phyloP scores from a whole-genome alignment of 2,329 filamentous ascomycete genomes.

The Colletotrichum melonis region DNA sequence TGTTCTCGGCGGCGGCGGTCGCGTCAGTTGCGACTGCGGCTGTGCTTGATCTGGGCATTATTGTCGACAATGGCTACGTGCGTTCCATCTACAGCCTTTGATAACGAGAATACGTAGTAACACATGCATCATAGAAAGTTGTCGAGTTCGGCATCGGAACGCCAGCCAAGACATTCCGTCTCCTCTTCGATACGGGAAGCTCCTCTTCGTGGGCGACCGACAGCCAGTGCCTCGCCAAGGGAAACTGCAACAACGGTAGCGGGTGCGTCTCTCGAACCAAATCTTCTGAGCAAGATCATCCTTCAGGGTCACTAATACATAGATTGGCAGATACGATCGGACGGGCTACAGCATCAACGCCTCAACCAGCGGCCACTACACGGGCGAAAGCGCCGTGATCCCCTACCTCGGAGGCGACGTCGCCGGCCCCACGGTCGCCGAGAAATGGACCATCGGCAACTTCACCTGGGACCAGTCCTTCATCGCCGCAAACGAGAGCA shows the following conservation, averaged over 20 bases:
- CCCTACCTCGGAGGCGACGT: conserved; percentile 45
- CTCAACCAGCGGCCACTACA: conserved; percentile 41
- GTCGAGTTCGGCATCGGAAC: conserved; percentile 41
- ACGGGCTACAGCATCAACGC: conserved; percentile 41
- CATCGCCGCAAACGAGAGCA: conserved; percentile 43
- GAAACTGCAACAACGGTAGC: conserved; percentile 40
- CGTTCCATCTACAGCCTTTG: not conserved
- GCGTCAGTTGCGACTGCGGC: conserved; percentile 25
- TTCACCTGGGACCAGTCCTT: conserved; percentile 43
- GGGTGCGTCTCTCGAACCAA: conserved; percentile 26
- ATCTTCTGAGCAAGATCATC: not conserved
- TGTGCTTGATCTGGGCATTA: conserved; percentile 34
- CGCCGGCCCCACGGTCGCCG: conserved; percentile 41
- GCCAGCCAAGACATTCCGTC: conserved; percentile 41
- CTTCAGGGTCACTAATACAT: not conserved
- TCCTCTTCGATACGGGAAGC: conserved; percentile 50
- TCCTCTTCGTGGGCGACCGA: conserved; percentile 48
- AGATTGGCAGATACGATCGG: conserved; percentile 38
- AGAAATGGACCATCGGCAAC: conserved; percentile 39
- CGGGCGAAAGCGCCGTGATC: conserved; percentile 38
- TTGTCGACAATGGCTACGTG: conserved; percentile 31
- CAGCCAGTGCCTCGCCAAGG: conserved; percentile 36
- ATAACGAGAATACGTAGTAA: not conserved
- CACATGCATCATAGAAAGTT: not conserved
- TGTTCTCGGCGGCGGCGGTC: conserved; percentile 20